Evolutionary conservation across 83 land plant species (phyloP).

Genomic region (Picea mariana): DNA sequence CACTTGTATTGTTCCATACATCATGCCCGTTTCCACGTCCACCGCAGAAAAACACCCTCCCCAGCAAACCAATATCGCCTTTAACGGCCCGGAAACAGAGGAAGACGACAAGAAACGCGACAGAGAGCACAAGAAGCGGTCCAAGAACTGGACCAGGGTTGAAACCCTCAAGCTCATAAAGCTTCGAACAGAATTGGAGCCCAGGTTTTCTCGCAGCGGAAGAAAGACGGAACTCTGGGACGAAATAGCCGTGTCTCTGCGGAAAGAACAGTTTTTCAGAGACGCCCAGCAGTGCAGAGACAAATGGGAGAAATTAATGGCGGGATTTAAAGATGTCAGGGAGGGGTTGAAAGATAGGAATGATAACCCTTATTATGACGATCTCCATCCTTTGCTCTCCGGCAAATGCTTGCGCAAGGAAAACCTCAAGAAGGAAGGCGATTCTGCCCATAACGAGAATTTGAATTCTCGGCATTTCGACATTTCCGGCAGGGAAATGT

Average conservation of each 20-base stretch:
- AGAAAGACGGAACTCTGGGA: slow-evolving; percentile 66
- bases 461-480: not conserved
- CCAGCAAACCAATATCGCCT: not conserved
- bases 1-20: not conserved
- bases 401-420: slow-evolving; percentile 40
- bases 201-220: slow-evolving; percentile 39
- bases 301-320: slow-evolving; percentile 60
- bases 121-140: slow-evolving; percentile 49
- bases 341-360: slow-evolving; percentile 46
- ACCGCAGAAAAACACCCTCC: slow-evolving; percentile 6
- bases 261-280: slow-evolving; percentile 30
- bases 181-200: slow-evolving; percentile 38
- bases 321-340: slow-evolving; percentile 51
- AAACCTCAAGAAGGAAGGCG: slow-evolving; percentile 17
- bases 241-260: slow-evolving; percentile 44
- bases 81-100: not conserved
- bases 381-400: slow-evolving; percentile 42
- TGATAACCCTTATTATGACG: slow-evolving; percentile 49
- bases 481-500: not conserved
- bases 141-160: slow-evolving; percentile 57
- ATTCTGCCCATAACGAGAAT: not conserved
- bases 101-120: slow-evolving; percentile 36
- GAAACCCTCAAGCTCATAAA: slow-evolving; percentile 48
- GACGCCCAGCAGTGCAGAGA: slow-evolving; percentile 64
- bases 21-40: not conserved